Base-by-base conservation (phyloP, 148 eudicot genomes). In the Silene conica region DNA sequence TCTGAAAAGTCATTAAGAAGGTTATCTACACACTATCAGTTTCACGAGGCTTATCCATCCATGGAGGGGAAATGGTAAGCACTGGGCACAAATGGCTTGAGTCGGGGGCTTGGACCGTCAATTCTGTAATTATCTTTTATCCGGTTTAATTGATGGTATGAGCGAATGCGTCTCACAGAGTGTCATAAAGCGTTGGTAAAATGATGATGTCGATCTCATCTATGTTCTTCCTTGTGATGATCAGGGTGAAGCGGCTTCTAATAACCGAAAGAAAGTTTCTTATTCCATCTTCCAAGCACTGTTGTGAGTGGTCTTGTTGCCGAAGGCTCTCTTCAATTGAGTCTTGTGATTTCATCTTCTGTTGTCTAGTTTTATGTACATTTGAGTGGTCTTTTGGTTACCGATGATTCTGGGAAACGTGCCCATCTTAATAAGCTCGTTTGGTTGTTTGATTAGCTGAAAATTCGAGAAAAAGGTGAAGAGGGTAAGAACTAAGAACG, bases 1-100 rank as follows among this genome's bases (percentile, higher is more conserved):
- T 63, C 81, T 74, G 79, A 82, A 55, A 34, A 25, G n/a, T 21
- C 9, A 21, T 16, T 18, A 4, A 38, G 65, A 38, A 23, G 11
- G 25, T 14, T 20, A 22, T 59, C 25, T 59, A 20, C 26, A 20
- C 26, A 16, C 45, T 31, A 59, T 64, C 54, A 34, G 52, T 64
- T 64, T 55, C 50, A n/a, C 14, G 7, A 54, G 21, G 28, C 63
- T 23, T 12, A 10, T 69, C 13, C 6, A 10, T 69, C 13, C 3
- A 52, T 21, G 57, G 38, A 65, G 43, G 43, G 43, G 25, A 31
- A 56, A 19, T 48, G 73, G 63, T 76, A 23, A 31, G 69, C 59
- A 45, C 21, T 16, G 43, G 7, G 43, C 43, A 38, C 43, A 38
- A 8, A 38, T 64, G 57, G 31, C 68, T 21, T 16, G 54, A 65